These are phyloP conservation scores for Wallacemonas collosoma DNA, from an alignment of 208 protist species.

Conservation along the genomic window DNA sequence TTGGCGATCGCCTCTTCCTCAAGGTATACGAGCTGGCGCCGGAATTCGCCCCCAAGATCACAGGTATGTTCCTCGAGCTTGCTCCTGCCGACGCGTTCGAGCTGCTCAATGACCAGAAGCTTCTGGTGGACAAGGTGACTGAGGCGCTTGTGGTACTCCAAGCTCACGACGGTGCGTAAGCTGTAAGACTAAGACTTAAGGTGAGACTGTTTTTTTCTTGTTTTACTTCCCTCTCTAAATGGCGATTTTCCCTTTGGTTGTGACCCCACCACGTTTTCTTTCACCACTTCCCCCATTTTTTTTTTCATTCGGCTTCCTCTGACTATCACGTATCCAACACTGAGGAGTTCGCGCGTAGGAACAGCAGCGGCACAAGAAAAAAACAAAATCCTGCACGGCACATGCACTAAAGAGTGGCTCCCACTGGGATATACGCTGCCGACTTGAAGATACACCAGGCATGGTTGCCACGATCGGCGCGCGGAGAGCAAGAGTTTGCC, in stretches of 20 bases:
- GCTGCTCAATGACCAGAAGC: conserved; percentile 68
- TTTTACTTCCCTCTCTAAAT: not conserved
- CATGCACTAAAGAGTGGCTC: no score
- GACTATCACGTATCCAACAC: no score
- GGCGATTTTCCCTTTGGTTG: not conserved
- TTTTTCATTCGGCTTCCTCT: not conserved
- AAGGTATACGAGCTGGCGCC: conserved; percentile 87
- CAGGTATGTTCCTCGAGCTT: conserved; percentile 91
- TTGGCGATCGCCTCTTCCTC: conserved; percentile 89
- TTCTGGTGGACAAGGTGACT: conserved; percentile 69
- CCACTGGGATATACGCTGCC: no score
- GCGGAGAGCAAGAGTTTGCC: not conserved
- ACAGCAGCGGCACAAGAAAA: no score
- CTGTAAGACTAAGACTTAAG: not conserved
- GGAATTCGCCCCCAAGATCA: conserved; percentile 87
- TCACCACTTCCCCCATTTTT: not conserved
- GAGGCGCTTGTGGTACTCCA: conserved; percentile 84
- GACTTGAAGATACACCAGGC: no score
- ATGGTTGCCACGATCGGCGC: no score
- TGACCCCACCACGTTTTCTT: not conserved
- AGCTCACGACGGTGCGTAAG: conserved; percentile 46
- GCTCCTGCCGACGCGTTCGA: conserved; percentile 67
- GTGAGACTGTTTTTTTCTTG: conserved; percentile 7
- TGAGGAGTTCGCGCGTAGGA: no score
- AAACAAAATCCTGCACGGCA: no score